Evolutionary conservation across 2,329 filamentous ascomycete genomes (phyloP), one percentile per base, ranked within the genome.

Genomic region (Sphaerulina populicola): DNA sequence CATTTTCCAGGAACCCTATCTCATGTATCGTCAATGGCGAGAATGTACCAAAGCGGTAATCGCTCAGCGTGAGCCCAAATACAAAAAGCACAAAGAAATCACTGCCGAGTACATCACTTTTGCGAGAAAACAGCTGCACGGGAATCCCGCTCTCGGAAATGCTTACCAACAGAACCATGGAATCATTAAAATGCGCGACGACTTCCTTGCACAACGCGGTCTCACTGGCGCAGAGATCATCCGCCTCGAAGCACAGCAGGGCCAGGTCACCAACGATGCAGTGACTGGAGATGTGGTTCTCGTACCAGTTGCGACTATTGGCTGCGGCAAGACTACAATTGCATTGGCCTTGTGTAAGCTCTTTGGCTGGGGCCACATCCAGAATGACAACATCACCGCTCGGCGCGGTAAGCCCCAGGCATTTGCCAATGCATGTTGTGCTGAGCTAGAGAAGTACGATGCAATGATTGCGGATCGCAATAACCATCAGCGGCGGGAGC

Each of bases 21-120:
- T 98, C 54, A 94, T 98, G 88, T 98, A 97, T 71, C 83, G 93
- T 21, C 93, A 98, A 72, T 98, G 93, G 93, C 83, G 93, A 56
- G 93, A 98, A 72, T 94, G 87, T 66, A 98, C 93, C 38, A 97
- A 95, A 68, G 79, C 87, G 4, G 71, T 97, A 51, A 96, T 98
- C 59, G 65, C 77, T 1, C 85, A 85, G 11, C 85, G 80, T 60
- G 71, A 80, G 36, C 88, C 90, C 9, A 85, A 78, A 58, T 86
- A 80, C 72, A 90, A 82, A 72, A 97, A 97, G 69, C 93, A 98
- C 68, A 73, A 80, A 60, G 80, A 83, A 59, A 93, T 98, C 60
- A 98, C 93, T 0, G 83, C 94, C 64, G 86, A 95, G 65, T 98
- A 98, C 65, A 75, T 98, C 6, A 67, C 81, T 9, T 98, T 87